phyloP scores from a whole-genome alignment of 805 yeast genomes.

The Candida argentea region DNA sequence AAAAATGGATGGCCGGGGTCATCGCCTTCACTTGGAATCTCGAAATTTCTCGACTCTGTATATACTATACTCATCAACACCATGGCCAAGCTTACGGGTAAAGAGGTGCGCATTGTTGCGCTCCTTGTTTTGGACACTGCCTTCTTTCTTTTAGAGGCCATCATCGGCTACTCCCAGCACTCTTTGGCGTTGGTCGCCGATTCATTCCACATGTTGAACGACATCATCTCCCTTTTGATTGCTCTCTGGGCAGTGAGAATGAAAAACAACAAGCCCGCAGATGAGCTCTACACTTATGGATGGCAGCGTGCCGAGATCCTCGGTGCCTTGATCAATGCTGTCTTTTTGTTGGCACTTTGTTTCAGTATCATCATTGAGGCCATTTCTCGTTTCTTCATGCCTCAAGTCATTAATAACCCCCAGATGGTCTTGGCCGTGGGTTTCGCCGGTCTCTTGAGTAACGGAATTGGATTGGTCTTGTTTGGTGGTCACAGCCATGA shows the following conservation, averaged over 20 bases:
- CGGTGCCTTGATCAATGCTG: conserved; percentile 92
- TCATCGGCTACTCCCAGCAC: conserved; percentile 83
- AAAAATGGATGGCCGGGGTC: too few species aligned
- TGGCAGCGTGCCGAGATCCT: conserved; percentile 97
- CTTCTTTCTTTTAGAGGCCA: conserved; percentile 79
- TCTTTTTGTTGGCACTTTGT: conserved; percentile 84
- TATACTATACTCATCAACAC: too few species aligned
- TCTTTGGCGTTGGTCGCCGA: conserved; percentile 93
- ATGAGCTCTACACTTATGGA: conserved; percentile 88
- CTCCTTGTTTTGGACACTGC: conserved; percentile 66
- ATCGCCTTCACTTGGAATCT: too few species aligned
- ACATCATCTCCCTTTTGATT: conserved; percentile 76
- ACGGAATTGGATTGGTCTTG: conserved; percentile 70
- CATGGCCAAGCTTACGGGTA: conserved; percentile 34
- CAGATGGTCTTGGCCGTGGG: conserved; percentile 76
- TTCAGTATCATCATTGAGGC: conserved; percentile 90
- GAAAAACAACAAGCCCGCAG: conserved; percentile 71
- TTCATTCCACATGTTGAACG: conserved; percentile 96
- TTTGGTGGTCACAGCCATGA: conserved; percentile 55
- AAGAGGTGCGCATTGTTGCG: conserved; percentile 64
- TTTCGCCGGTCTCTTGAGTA: conserved; percentile 69
- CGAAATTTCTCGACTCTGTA: too few species aligned
- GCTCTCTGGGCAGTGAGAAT: conserved; percentile 96
- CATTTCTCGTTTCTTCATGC: conserved; percentile 74
- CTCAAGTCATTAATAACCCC: conserved; percentile 76